Base-by-base conservation (phyloP, 2,329 filamentous ascomycete species). In the Ceratocystis papillata region DNA sequence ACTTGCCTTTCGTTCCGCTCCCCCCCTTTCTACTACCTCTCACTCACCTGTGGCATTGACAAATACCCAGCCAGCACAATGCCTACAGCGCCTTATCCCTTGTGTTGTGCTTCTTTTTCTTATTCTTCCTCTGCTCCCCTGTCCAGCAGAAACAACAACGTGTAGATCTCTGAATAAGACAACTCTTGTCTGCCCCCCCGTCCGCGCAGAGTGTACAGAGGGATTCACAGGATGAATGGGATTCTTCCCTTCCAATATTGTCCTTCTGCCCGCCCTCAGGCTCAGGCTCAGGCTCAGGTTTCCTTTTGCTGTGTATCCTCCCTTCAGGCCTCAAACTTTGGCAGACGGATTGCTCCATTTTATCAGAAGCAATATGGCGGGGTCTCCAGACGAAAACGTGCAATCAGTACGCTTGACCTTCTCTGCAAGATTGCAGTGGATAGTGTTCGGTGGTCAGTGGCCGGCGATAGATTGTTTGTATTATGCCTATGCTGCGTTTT, bases 251-350 rank as follows among this genome's bases (percentile, higher is more conserved):
- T 55, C 7, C 25, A 55, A 28, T 28, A 55, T 55, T 55, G 50
- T 28, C 28, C 50, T 55, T 55, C 50, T 20, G 20, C 50, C 28
- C 22, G 50, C 50, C 22, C 17, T 55, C 25, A 28, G 22, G 50
- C n/a, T 55, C 50, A 22, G 20, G 20, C 20, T 22, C 3, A 22
- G 22, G 22, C 22, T 22, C 3, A 28, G 50, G 20, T 55, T 55
- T 55, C 30, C 50, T 55, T 55, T 55, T 55, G 17, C 20, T 12
- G 28, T 55, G 50, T 28, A 3, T 5, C 25, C 28, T 55, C 25
- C 50, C 50, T 55, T 55, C 50, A 28, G 50, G 50, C 50, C 50
- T 55, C 50, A 55, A 55, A 25, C 50, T 55, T 30, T 20, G 50
- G 50, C 28, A 25, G 12, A 55, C 50, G 1, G 17, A 20, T n/a